Percentiles rank a stretch among this genome's conserved stretches.
Evolutionary conservation across 2,329 filamentous ascomycete species (phyloP).

Genomic region (Aspergillus sp.): DNA sequence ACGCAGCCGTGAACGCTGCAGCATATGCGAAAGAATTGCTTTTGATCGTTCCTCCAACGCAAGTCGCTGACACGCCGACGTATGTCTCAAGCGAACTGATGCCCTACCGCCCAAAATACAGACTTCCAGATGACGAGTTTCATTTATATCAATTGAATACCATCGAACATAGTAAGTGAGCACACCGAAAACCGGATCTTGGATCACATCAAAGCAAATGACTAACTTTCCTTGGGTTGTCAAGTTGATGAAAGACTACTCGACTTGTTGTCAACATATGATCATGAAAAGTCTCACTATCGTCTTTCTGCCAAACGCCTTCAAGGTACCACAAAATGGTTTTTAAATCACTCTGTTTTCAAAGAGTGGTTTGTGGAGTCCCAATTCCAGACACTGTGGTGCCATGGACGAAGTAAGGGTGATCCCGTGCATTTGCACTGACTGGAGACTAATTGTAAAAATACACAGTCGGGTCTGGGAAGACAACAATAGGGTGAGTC

Average conservation of each 20-base stretch:
- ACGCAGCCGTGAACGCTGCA: no score
- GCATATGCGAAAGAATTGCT: not conserved
- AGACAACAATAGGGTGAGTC: conserved; percentile 14
- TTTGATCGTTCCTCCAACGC: not conserved
- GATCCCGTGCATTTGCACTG: not conserved
- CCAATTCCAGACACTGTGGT: conserved; percentile 15
- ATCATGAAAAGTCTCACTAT: conserved; percentile 10
- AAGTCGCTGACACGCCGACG: conserved; percentile 11
- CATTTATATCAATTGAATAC: no score
- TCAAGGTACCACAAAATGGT: conserved; percentile 17
- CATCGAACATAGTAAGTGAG: no score
- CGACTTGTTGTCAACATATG: no score
- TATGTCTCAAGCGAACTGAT: conserved; percentile 15
- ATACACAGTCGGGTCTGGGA: conserved; percentile 13
- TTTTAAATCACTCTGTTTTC: conserved; percentile 14
- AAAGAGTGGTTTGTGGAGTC: conserved; percentile 16
- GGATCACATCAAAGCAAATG: no score
- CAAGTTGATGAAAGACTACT: no score
- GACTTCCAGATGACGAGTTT: no score
- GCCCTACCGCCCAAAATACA: conserved; percentile 2
- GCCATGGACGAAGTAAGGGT: conserved; percentile 21
- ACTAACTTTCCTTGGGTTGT: no score
- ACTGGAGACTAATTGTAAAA: no score
- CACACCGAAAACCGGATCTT: no score
- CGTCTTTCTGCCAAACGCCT: conserved; percentile 14